A percentile compares a stretch with the other conserved stretches of the same genome.
phyloP scores from a whole-genome alignment of 2,329 filamentous ascomycete genomes.

The Botryosphaeria dothidea region DNA sequence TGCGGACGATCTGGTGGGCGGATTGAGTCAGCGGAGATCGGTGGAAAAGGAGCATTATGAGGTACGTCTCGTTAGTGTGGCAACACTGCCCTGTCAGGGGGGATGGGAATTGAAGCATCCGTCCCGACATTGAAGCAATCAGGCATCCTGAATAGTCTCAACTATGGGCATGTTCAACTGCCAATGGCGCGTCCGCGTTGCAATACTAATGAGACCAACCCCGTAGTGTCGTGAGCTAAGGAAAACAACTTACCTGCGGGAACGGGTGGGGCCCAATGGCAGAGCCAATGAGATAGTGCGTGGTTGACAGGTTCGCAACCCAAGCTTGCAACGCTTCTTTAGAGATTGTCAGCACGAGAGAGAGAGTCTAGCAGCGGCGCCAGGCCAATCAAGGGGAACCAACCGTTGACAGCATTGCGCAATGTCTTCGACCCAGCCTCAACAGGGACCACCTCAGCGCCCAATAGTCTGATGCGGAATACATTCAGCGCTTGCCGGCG shows the following conservation, averaged over 20 bases:
- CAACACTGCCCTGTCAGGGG: too few species aligned
- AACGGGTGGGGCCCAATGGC: conserved; percentile 97
- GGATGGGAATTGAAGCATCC: too few species aligned
- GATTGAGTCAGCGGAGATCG: neutral
- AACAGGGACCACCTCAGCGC: conserved; percentile 88
- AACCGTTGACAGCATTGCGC: conserved; percentile 69
- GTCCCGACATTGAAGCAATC: too few species aligned
- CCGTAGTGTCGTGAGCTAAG: too few species aligned
- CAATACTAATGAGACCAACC: too few species aligned
- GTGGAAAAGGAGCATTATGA: neutral
- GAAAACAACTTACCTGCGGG: conserved; percentile 58
- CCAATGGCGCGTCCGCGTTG: too few species aligned
- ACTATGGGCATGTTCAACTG: too few species aligned
- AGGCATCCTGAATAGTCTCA: too few species aligned
- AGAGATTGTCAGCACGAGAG: neutral
- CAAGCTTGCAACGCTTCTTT: conserved; percentile 84
- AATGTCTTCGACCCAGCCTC: conserved; percentile 77
- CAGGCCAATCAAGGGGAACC: neutral
- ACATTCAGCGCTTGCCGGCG: conserved; percentile 95
- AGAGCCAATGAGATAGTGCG: conserved; percentile 97
- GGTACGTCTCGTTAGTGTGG: too few species aligned
- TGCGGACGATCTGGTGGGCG: conserved; percentile 70
- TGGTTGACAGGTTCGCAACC: conserved; percentile 90
- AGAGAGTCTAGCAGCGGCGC: neutral
- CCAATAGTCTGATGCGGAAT: conserved; percentile 96